A percentile compares a stretch with the other conserved stretches of the same genome.
Evolutionary conservation across 2,329 filamentous ascomycete genomes (phyloP).

Genomic region (Nakataea oryzae): DNA sequence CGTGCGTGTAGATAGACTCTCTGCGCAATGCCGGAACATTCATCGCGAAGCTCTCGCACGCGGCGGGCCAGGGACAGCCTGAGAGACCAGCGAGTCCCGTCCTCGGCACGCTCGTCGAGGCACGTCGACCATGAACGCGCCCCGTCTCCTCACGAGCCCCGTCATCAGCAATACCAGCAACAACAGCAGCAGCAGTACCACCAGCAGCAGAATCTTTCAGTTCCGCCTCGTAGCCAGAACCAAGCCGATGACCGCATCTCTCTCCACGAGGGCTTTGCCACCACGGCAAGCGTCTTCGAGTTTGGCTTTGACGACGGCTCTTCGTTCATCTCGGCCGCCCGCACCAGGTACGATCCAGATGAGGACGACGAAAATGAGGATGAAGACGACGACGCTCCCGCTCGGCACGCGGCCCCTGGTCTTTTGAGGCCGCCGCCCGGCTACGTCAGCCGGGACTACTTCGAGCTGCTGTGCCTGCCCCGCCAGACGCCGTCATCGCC

Average conservation of each 20-base stretch:
- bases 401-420: constrained; percentile 4
- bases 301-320: constrained; percentile 37
- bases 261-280: constrained; percentile 35
- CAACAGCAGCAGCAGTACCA: background rate
- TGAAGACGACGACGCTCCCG: constrained; percentile 12
- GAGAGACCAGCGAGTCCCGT: background rate
- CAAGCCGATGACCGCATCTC: constrained; percentile 33
- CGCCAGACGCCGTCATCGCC: constrained; percentile 18
- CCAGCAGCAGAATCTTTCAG: constrained; percentile 1
- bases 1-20: background rate
- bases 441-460: constrained; percentile 22
- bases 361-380: constrained; percentile 11
- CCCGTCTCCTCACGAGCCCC: background rate
- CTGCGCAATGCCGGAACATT: background rate
- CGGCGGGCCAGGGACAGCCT: background rate
- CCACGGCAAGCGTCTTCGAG: constrained; percentile 33
- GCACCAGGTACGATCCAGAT: constrained; percentile 13
- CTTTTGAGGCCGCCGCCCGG: background rate
- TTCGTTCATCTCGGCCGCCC: constrained; percentile 24
- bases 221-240: constrained; percentile 12
- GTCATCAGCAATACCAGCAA: background rate
- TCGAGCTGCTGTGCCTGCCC: constrained; percentile 34
- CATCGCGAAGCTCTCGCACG: background rate
- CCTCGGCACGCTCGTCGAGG: no score
- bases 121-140: no score